Evolutionary conservation across 495 filamentous ascomycete species (phyloP).

Genomic region (Rhypophila decipiens): DNA sequence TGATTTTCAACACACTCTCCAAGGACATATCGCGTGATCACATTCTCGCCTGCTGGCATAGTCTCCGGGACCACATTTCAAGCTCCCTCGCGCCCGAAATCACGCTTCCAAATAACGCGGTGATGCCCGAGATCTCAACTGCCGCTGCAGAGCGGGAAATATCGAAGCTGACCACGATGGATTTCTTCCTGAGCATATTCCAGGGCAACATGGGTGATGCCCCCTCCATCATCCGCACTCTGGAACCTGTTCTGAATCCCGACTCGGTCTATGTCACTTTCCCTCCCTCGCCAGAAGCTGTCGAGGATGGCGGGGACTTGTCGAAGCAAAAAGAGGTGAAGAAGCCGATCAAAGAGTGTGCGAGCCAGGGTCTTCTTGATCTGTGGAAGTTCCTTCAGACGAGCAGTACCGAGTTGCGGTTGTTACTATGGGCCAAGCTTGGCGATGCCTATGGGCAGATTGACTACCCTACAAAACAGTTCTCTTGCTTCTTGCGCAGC

Average conservation of each 20-base stretch:
- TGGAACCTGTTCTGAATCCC: slow-evolving; percentile 87
- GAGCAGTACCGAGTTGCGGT: slow-evolving; percentile 70
- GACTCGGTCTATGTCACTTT: slow-evolving; percentile 44
- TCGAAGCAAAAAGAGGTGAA: slow-evolving; percentile 14
- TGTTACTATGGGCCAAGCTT: slow-evolving; percentile 83
- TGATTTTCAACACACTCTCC: slow-evolving; percentile 63
- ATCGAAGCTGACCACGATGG: slow-evolving; percentile 85
- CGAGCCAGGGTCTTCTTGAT: slow-evolving; percentile 52
- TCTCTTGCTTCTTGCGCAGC: slow-evolving; percentile 77
- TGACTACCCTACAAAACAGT: slow-evolving; percentile 74
- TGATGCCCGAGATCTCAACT: slow-evolving; percentile 84
- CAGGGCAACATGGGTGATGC: slow-evolving; percentile 60
- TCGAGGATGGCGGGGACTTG: slow-evolving; percentile 5
- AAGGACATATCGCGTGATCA: slow-evolving; percentile 68
- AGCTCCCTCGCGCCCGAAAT: slow-evolving; percentile 41
- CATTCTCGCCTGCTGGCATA: slow-evolving; percentile 72
- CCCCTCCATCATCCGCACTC: slow-evolving; percentile 74
- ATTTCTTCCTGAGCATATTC: slow-evolving; percentile 89
- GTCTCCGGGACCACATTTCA: slow-evolving; percentile 40
- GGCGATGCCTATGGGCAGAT: slow-evolving; percentile 81
- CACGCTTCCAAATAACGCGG: slow-evolving; percentile 71
- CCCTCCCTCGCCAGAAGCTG: slow-evolving; percentile 4
- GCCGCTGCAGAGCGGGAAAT: slow-evolving; percentile 81
- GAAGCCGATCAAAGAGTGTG: slow-evolving; percentile 35
- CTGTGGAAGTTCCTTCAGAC: slow-evolving; percentile 77